Conservation (phyloP, 129 eudicot genomes). For the Centrapalus pauciflorus region DNA sequence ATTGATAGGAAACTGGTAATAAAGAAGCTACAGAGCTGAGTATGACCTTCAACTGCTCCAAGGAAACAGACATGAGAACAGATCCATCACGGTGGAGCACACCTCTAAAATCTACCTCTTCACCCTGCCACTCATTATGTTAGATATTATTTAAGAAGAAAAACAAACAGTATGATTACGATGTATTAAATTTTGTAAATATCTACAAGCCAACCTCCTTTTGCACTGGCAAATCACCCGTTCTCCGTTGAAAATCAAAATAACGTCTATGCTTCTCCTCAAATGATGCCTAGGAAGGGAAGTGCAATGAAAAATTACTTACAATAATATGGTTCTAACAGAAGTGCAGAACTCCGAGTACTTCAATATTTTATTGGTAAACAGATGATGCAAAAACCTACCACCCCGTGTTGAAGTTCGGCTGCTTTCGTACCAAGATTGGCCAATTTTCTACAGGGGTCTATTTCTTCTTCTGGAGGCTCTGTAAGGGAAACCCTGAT, state of each 20-base stretch:
- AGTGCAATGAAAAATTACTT: neutral
- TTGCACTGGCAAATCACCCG: slow-evolving; percentile 88
- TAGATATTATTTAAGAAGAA: neutral
- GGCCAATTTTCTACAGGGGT: slow-evolving; percentile 92
- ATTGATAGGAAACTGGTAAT: neutral
- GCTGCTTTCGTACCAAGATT: slow-evolving; percentile 86
- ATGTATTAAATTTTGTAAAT: neutral
- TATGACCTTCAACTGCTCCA: slow-evolving; percentile 79
- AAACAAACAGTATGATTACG: neutral
- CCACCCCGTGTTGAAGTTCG: slow-evolving; percentile 95
- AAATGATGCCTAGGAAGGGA: slow-evolving; percentile 64
- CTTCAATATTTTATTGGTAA: neutral
- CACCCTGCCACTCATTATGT: slow-evolving; percentile 52
- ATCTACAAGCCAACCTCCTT: slow-evolving; percentile 65
- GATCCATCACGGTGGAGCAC: slow-evolving; percentile 99
- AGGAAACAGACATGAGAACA: slow-evolving; percentile 86
- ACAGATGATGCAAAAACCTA: slow-evolving; percentile 26
- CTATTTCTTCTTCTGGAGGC: slow-evolving; percentile 94
- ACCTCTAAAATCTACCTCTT: slow-evolving; percentile 93
- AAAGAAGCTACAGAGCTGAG: neutral
- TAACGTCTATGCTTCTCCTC: slow-evolving; percentile 90
- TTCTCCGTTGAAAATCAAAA: slow-evolving; percentile 93
- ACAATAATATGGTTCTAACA: neutral
- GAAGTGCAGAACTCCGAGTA: neutral
- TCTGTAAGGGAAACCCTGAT: slow-evolving; percentile 96